Evolutionary conservation across 2,329 filamentous ascomycete genomes (phyloP).

Genomic region (Chalaropsis thielavioides): DNA sequence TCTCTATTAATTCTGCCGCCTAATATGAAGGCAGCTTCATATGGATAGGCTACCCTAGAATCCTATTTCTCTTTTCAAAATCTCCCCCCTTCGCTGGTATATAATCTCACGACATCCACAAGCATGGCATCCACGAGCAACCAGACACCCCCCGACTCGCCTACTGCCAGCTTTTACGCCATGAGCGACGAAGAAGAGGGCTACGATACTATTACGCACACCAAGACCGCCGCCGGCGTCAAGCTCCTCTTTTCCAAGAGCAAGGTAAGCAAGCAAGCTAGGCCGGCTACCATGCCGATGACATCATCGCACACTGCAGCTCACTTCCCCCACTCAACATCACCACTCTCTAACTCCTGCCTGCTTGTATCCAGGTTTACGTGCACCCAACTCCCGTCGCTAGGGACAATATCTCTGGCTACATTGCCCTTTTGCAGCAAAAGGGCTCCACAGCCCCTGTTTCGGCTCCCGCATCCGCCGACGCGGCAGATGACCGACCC

Average conservation of each 20-base stretch:
- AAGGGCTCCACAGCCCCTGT: slow-evolving; percentile 41
- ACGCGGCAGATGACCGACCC: not conserved
- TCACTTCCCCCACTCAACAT: not conserved
- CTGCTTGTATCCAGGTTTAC: slow-evolving; percentile 55
- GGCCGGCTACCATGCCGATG: not conserved
- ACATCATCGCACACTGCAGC: not conserved
- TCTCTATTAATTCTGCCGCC: slow-evolving; percentile 13
- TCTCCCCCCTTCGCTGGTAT: not conserved
- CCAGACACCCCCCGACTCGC: slow-evolving; percentile 41
- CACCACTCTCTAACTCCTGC: not conserved
- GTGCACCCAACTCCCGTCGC: slow-evolving; percentile 85
- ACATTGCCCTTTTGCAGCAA: slow-evolving; percentile 84
- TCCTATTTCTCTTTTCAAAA: not conserved
- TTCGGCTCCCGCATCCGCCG: not conserved
- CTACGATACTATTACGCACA: slow-evolving; percentile 84
- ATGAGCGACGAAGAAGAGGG: slow-evolving; percentile 92
- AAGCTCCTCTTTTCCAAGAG: slow-evolving; percentile 93
- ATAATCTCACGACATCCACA: not conserved
- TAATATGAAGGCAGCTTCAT: not conserved
- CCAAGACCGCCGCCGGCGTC: slow-evolving; percentile 62
- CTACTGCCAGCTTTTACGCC: slow-evolving; percentile 81
- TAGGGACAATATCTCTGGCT: slow-evolving; percentile 92
- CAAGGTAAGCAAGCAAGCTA: slow-evolving; percentile 47
- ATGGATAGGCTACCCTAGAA: not conserved
- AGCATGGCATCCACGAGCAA: slow-evolving; percentile 19